A percentile compares a stretch with the other conserved stretches of the same genome.
Evolutionary conservation across 1,139 yeast species (phyloP).

Genomic region (Yamadazyma triangularis): DNA sequence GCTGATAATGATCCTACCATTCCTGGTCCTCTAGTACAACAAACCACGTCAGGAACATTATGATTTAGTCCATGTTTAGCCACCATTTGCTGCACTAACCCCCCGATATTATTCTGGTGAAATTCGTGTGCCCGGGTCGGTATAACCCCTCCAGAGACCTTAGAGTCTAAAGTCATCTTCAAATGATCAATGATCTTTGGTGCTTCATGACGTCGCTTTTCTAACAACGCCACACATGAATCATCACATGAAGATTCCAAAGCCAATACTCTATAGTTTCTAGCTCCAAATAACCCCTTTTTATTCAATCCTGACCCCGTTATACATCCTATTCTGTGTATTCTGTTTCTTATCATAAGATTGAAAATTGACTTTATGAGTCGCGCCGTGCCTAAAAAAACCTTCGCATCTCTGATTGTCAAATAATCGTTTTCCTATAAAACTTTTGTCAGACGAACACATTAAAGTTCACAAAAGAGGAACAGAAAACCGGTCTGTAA

Average conservation of each 20-base stretch:
- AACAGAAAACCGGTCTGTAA: too few species aligned
- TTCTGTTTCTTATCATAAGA: too few species aligned
- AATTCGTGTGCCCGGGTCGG: conserved; percentile 84
- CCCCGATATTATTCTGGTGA: conserved; percentile 54
- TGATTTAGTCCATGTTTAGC: conserved; percentile 18
- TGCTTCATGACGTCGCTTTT: conserved; percentile 32
- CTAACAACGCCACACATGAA: conserved; percentile 77
- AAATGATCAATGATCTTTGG: conserved; percentile 57
- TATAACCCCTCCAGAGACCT: conserved; percentile 73
- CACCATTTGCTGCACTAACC: conserved; percentile 23
- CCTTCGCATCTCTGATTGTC: too few species aligned
- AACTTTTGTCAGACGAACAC: too few species aligned
- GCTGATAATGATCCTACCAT: conserved; percentile 87
- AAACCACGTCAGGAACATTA: conserved; percentile 65
- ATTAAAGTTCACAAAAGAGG: too few species aligned
- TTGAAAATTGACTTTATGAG: too few species aligned
- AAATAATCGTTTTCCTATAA: too few species aligned
- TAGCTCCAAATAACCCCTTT: too few species aligned
- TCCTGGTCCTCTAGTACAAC: conserved; percentile 97
- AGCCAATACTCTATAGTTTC: conserved; percentile 67
- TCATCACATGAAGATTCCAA: conserved; percentile 96
- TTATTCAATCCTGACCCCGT: too few species aligned
- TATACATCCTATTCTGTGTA: too few species aligned
- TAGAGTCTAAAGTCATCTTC: conserved; percentile 65
- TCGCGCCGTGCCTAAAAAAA: too few species aligned